Conservation (phyloP, 2,329 filamentous ascomycete genomes). For the Neocucurbitaria cava region DNA sequence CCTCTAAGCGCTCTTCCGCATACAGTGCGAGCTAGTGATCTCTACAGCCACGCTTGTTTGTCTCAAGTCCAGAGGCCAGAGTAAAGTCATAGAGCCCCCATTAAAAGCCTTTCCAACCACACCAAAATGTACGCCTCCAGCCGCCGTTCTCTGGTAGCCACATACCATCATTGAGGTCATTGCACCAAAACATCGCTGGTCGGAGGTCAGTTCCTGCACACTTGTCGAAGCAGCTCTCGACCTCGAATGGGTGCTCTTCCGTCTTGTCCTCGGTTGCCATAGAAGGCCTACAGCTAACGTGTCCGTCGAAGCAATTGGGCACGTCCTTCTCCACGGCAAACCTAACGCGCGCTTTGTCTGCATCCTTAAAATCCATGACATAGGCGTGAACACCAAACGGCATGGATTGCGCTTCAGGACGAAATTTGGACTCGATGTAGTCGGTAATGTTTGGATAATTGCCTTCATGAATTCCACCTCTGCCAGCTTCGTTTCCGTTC, state of each 20-base stretch:
- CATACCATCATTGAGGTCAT: slow-evolving; percentile 11
- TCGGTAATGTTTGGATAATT: neutral
- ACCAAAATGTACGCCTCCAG: slow-evolving; percentile 10
- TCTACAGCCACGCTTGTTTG: too few species aligned
- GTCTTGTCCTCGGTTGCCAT: slow-evolving; percentile 13
- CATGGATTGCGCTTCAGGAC: slow-evolving; percentile 11
- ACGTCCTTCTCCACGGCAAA: slow-evolving; percentile 13
- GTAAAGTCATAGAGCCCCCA: neutral
- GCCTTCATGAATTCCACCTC: neutral
- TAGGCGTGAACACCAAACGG: slow-evolving; percentile 9
- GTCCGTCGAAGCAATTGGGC: neutral
- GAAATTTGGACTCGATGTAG: slow-evolving; percentile 10
- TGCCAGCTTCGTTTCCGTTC: slow-evolving; percentile 16
- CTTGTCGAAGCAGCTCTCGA: slow-evolving; percentile 7
- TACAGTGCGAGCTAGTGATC: too few species aligned
- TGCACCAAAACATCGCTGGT: slow-evolving; percentile 10
- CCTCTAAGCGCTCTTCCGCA: too few species aligned
- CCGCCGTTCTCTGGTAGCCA: slow-evolving; percentile 5
- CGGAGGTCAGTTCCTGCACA: neutral
- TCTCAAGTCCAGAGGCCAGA: neutral
- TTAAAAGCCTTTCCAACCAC: slow-evolving; percentile 9
- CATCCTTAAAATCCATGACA: neutral
- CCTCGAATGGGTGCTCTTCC: slow-evolving; percentile 6
- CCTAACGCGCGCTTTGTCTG: slow-evolving; percentile 4
- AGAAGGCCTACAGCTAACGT: slow-evolving; percentile 7